These are phyloP conservation scores for Clavariopsis aquatica DNA, from an alignment of 495 filamentous ascomycete species.

Conservation along the genomic window DNA sequence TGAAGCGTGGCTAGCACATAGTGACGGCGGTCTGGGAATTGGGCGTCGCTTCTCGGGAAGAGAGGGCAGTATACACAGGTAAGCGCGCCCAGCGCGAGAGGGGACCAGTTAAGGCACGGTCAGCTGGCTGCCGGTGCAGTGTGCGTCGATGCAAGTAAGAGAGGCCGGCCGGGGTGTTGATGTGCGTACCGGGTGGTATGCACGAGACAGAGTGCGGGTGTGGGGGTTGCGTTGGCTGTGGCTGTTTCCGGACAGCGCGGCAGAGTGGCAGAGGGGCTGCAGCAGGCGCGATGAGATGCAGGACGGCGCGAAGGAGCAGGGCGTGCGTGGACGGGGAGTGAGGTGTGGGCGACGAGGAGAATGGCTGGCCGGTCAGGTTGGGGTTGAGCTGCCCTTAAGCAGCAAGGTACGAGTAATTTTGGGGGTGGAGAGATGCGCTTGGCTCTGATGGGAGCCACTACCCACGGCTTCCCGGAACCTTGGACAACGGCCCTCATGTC, in stretches of 20 bases:
- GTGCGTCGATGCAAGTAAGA: neutral
- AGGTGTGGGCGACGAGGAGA: too few species aligned
- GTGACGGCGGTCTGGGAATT: neutral
- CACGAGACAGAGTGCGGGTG: neutral
- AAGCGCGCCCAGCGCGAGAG: neutral
- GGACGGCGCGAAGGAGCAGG: neutral
- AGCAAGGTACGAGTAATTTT: neutral
- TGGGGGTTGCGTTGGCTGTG: neutral
- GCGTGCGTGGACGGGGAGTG: too few species aligned
- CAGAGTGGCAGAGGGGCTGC: neutral
- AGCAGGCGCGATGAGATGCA: neutral
- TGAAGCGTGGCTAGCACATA: neutral
- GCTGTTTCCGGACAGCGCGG: neutral
- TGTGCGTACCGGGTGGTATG: neutral
- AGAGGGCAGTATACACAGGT: neutral
- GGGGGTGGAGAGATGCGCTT: neutral
- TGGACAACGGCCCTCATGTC: too few species aligned
- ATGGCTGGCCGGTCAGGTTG: too few species aligned
- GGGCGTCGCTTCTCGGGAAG: neutral
- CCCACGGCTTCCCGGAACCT: too few species aligned
- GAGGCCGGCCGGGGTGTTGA: neutral
- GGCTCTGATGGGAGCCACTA: neutral
- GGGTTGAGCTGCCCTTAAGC: too few species aligned
- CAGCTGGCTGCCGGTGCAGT: neutral
- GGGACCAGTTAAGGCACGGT: neutral